These are phyloP conservation scores for Phaeophleospora eucalypticola DNA, from an alignment of 2,329 filamentous ascomycete genomes.

Conservation along the genomic window DNA sequence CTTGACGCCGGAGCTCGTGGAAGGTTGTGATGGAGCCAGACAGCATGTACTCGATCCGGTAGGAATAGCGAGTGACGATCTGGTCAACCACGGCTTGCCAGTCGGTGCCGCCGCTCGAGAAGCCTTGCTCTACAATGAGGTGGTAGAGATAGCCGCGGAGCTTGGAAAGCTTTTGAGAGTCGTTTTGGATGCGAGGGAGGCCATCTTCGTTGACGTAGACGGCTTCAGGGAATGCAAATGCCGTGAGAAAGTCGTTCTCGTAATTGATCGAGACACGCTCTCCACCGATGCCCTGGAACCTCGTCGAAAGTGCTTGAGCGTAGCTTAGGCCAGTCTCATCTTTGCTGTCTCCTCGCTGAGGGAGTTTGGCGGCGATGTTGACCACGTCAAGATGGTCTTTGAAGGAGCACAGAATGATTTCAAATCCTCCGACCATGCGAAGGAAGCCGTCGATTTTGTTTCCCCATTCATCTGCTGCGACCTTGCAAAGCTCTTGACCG, in stretches of 20 bases:
- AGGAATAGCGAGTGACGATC: not conserved
- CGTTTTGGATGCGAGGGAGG: not conserved
- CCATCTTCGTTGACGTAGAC: not conserved
- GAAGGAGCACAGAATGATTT: conserved; percentile 2
- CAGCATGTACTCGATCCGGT: not conserved
- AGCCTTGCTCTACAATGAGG: not conserved
- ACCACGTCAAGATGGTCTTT: not conserved
- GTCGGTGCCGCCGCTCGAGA: too few species aligned
- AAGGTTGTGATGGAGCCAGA: not conserved
- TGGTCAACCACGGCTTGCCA: not conserved
- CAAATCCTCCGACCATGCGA: not conserved
- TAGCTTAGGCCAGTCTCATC: not conserved
- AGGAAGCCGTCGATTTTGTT: conserved; percentile 1
- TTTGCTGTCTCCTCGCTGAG: not conserved
- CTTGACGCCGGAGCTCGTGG: not conserved
- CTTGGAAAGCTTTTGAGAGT: not conserved
- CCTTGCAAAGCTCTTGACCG: not conserved
- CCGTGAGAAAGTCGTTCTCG: not conserved
- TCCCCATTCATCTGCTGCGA: not conserved
- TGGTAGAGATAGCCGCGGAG: too few species aligned
- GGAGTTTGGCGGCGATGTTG: not conserved
- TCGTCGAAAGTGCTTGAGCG: not conserved
- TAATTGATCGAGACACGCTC: not conserved
- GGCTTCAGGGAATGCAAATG: not conserved
- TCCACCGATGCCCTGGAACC: conserved; percentile 1